Evolutionary conservation across 164 flowering plant species (phyloP).

Genomic region (Aristolochia fimbriata): DNA sequence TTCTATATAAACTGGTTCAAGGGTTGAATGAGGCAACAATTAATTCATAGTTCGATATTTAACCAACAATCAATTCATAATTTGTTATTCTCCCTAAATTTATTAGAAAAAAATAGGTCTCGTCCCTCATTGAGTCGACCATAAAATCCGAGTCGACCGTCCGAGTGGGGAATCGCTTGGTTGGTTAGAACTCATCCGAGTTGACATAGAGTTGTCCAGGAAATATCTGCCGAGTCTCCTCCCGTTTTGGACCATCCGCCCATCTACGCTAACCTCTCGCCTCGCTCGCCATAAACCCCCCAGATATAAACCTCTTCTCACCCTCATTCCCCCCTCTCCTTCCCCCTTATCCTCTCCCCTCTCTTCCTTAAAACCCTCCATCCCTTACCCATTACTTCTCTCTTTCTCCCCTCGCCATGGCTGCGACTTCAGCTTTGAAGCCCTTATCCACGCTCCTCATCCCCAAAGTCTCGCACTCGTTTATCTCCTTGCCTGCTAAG

Average conservation of each 20-base stretch:
- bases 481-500: conserved; percentile 24
- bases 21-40: too few relatives aligned
- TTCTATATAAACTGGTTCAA: too few relatives aligned
- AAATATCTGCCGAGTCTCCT: neutral
- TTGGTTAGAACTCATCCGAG: neutral
- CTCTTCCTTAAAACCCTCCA: neutral
- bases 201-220: neutral
- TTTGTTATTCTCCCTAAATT: too few relatives aligned
- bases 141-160: neutral
- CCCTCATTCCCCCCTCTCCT: neutral
- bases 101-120: too few relatives aligned
- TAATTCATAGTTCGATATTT: too few relatives aligned
- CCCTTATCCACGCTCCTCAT: conserved; percentile 32
- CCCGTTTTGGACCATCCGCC: neutral
- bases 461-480: conserved; percentile 14
- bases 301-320: neutral
- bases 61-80: too few relatives aligned
- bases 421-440: conserved; percentile 26
- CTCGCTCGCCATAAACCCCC: neutral
- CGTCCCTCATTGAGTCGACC: too few relatives aligned
- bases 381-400: neutral
- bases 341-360: neutral
- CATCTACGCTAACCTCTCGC: neutral
- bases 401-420: conserved; percentile 15
- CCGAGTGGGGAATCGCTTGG: neutral